Conservation (phyloP, 768 basidiomycete species). For the Collybiopsis confluens region DNA sequence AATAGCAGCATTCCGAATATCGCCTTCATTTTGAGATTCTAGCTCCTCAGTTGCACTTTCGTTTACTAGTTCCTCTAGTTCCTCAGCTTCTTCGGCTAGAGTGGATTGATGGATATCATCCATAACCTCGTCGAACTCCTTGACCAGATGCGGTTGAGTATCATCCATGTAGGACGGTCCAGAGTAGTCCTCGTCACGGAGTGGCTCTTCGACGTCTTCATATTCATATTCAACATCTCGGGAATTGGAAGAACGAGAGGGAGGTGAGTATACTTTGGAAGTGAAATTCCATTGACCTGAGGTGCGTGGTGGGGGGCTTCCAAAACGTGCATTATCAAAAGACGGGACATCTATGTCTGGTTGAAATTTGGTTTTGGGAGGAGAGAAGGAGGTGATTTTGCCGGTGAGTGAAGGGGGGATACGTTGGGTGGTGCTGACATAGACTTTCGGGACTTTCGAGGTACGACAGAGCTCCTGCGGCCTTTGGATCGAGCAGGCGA, state of each 20-base stretch:
- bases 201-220: slow-evolving; percentile 18
- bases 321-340: slow-evolving; percentile 4
- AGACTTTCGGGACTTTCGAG: slow-evolving; percentile 61
- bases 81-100: slow-evolving; percentile 8
- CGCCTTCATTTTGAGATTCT: slow-evolving; percentile 17
- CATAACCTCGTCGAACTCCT: neutral
- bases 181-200: slow-evolving; percentile 11
- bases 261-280: slow-evolving; percentile 15
- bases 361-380: slow-evolving; percentile 54
- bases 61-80: slow-evolving; percentile 12
- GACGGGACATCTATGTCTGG: slow-evolving; percentile 40
- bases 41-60: slow-evolving; percentile 17
- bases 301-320: slow-evolving; percentile 22
- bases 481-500: slow-evolving; percentile 47
- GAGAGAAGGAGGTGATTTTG: slow-evolving; percentile 30
- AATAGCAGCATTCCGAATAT: slow-evolving; percentile 26
- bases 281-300: slow-evolving; percentile 13
- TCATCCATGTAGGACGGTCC: slow-evolving; percentile 13
- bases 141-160: slow-evolving; percentile 12
- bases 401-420: slow-evolving; percentile 39
- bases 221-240: slow-evolving; percentile 19
- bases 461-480: slow-evolving; percentile 31
- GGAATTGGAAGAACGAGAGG: slow-evolving; percentile 9
- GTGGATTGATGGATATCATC: neutral
- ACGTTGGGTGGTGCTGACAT: slow-evolving; percentile 66